Evolutionary conservation across 768 basidiomycete species (phyloP), one percentile per base, ranked within the genome.

Genomic region (Leccinellum albellum): DNA sequence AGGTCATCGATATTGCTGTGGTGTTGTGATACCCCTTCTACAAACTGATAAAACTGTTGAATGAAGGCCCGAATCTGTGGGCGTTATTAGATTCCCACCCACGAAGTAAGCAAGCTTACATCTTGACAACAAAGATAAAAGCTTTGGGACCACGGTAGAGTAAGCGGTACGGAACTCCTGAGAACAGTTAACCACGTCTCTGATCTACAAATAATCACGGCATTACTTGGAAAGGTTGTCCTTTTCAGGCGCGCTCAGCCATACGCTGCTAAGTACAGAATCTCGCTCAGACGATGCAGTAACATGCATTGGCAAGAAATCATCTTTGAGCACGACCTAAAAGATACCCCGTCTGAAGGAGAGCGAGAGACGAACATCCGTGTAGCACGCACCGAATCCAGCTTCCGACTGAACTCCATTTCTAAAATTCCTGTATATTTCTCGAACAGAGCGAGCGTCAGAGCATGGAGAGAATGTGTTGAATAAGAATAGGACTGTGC

Each of bases 51-150:
- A 75, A 97, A 98, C 64, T 92, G 93, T 63, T 94, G 89, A 37
- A 97, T 89, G 66, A 96, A 98, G 44, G 78, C 79, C 24, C 92
- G 86, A 57, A 96, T 89, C 86, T 96, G 75, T 28, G 26, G 45
- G 28, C 14, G 40, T 50, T 21, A 54, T 55, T 60, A 51, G 58
- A 45, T 26, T 17, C 47, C 15, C 53, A 26, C 9, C 3, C 42
- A 50, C 21, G 8, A 52, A 52, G 40, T 33, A 59, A 20, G 47
- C 14, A n/a, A 35, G 20, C 56, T 28, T 70, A 91, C 91, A 66
- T 91, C 85, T 77, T 91, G 89, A 69, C 96, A 98, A 65, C 92
- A 96, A n/a, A 90, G 77, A 64, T 94, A 91, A 72, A 98, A 98
- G 1, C 91, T 89, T 69, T 91, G 88, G 0, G 96, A 98, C 91